These are phyloP conservation scores for Blastobotrys indianensis DNA, from an alignment of 1,139 yeast genomes.

Conservation along the genomic window DNA sequence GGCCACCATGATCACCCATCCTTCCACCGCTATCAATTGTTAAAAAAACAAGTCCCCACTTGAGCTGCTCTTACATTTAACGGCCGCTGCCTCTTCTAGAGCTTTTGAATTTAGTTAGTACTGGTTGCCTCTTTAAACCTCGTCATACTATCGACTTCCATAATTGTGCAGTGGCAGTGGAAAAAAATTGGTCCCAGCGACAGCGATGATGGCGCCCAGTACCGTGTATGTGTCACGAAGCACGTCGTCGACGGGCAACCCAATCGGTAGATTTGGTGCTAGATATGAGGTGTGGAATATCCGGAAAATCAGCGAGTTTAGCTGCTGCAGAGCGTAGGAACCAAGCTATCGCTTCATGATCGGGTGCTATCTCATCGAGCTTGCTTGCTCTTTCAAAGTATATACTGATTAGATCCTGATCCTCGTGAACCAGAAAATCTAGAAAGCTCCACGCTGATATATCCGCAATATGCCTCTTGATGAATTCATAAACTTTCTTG, in stretches of 20 bases:
- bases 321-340: background rate
- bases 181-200: too few relatives aligned
- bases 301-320: too few relatives aligned
- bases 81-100: conserved; percentile 8
- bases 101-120: background rate
- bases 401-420: background rate
- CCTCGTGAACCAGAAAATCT: conserved; percentile 13
- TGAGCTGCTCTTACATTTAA: conserved; percentile 3
- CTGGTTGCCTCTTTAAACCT: background rate
- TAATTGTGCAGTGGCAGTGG: background rate
- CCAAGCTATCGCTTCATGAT: conserved; percentile 5
- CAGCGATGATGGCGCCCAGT: too few relatives aligned
- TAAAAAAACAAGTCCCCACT: background rate
- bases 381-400: background rate
- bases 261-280: too few relatives aligned
- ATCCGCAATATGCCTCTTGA: conserved; percentile 34
- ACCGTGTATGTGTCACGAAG: too few relatives aligned
- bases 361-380: background rate
- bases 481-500: conserved; percentile 2
- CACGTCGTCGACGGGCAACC: too few relatives aligned
- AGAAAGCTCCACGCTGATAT: conserved; percentile 43
- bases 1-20: conserved; percentile 39
- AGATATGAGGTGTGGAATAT: too few relatives aligned
- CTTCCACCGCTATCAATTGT: conserved; percentile 34
- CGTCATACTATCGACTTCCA: background rate